These are phyloP conservation scores for Alternaria consortialis DNA, from an alignment of 2,329 filamentous ascomycete species.

Conservation along the genomic window DNA sequence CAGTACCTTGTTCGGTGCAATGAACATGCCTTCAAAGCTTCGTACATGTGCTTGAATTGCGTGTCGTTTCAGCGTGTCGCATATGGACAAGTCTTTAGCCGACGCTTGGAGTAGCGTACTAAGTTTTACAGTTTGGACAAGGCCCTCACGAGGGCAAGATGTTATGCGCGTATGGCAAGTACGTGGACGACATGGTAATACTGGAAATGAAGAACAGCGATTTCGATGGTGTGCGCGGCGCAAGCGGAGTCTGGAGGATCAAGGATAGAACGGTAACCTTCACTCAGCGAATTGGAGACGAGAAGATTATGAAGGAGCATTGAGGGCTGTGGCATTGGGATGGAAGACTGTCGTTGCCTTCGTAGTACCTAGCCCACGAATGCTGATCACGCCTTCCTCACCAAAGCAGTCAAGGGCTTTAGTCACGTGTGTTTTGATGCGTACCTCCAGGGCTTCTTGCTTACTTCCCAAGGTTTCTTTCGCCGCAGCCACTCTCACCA, in stretches of 20 bases:
- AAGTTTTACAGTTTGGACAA: slow-evolving; percentile 48
- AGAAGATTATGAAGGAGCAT: slow-evolving; percentile 47
- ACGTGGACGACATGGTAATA: slow-evolving; percentile 51
- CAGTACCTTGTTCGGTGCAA: neutral
- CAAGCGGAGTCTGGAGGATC: slow-evolving; percentile 54
- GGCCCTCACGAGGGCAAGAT: slow-evolving; percentile 54
- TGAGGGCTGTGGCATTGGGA: slow-evolving; percentile 12
- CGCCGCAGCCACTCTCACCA: neutral
- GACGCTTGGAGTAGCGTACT: neutral
- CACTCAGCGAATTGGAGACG: slow-evolving; percentile 48
- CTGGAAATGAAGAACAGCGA: slow-evolving; percentile 30
- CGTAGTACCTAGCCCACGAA: neutral
- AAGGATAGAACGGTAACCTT: slow-evolving; percentile 49
- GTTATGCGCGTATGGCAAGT: slow-evolving; percentile 55
- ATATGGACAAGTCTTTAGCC: neutral
- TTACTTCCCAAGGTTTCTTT: neutral
- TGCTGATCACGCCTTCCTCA: slow-evolving; percentile 1
- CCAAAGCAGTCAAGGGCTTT: neutral
- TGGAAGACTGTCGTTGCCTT: neutral
- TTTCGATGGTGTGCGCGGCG: slow-evolving; percentile 45
- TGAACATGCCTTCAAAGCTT: neutral
- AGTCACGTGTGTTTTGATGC: neutral
- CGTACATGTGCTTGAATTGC: neutral
- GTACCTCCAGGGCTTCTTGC: neutral
- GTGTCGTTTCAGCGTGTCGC: neutral